Evolutionary conservation across 768 basidiomycete genomes (phyloP), one percentile per base, ranked within the genome.

Genomic region (Lactifluus hygrophoroides): DNA sequence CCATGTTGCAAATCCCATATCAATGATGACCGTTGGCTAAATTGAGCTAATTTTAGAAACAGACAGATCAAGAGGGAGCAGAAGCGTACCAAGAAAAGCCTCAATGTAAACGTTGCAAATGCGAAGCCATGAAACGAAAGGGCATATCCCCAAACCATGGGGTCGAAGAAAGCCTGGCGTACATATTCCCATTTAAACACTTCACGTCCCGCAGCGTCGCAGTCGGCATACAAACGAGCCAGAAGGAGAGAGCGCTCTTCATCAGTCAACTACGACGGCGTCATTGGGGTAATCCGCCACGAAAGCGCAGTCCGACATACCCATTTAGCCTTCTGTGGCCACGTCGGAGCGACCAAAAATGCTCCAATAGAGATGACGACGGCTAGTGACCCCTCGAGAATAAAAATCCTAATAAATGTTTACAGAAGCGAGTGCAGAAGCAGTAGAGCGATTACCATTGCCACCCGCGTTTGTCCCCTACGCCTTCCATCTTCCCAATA

Each of bases 121-220:
- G 83, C 77, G 63, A 79, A 82, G 1, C 80, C 82, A 58, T 84
- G 83, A 69, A 84, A 84, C 1, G 84, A 70, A 19, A 82, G 64
- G 0, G 80, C 80, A 66, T 85, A 85, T 4, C 72, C 77, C 80
- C 81, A 83, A 14, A 81, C 78, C 16, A 84, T 70, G 57, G 78
- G 82, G 61, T 86, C 81, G 46, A 70, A 74, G 60, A 82, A 72
- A 7, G 82, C 81, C 60, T 82, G 80, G 14, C 71, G 70, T 40
- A 83, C 82, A 46, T 77, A 81, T 42, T 68, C 63, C 83, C 84
- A 85, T 37, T 77, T 72, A 57, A 86, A 85, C 25, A 71, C 71
- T 62, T 85, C 83, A 19, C 75, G 64, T 35, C 74, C 71, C 1
- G 72, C 79, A 2, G 80, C 77, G 65, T 85, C 83, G 3, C 78